Evolutionary conservation across 257 asterid genomes (phyloP), one percentile per base, ranked within the genome.

Genomic region (Gentiana macrophylla): DNA sequence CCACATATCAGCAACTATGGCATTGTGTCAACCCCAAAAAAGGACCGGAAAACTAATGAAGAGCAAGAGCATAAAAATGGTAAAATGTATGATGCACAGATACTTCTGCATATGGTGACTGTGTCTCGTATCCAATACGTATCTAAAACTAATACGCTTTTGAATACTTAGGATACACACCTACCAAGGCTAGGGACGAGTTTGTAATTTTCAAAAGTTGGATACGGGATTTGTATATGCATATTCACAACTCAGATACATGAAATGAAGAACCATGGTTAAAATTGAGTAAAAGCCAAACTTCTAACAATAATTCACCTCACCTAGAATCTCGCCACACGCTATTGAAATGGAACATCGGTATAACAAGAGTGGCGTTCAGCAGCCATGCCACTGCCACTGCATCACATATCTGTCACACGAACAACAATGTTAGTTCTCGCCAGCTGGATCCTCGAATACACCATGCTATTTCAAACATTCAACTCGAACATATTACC

Each of bases 291-390:
- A 2, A 12, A 10, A n/a, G 7, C n/a, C 13, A 38, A 34, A 56
- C 55, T 49, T 45, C 35, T 24, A 50, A 32, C 38, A 13, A 45
- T 24, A 48, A 24, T 15, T 33, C 50, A 53, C 8, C 52, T 66
- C 33, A 91, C 98, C 98, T 91, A 62, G 97, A 88, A 76, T 92
- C 99, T 65, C 77, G 79, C 98, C 98, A 92, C 61, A 92, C 98
- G 51, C 98, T 92, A 64, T 88, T 92, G 57, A 92, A 73, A 76
- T 92, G 99, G 76, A 92, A 92, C 61, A 92, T 92, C 54, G 99
- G 99, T 69, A 92, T 83, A 63, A 92, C 91, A 63, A 92, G 99
- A 53, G 99, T 88, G 52, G 99, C 97, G 75, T 92, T 88, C 73
- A 92, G 87, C 80, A 92, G 70, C 57, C 99, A 94, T 0, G 99